Conservation (phyloP, 1,139 yeast species). For the Taphrina wiesneri region DNA sequence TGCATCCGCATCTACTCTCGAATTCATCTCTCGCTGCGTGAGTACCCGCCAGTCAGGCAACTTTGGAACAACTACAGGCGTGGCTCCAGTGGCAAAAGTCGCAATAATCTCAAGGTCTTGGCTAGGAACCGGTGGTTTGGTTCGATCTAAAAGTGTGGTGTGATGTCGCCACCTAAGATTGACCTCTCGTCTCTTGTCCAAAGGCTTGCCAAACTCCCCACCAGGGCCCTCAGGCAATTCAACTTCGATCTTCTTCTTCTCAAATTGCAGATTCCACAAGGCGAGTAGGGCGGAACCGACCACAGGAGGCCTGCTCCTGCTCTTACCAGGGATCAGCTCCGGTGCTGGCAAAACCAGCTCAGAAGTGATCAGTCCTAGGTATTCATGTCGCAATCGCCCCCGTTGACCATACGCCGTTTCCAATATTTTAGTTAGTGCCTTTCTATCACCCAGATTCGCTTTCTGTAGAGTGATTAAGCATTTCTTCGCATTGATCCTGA, state of each 20-base stretch:
- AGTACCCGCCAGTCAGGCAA: not conserved
- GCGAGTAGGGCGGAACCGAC: not conserved
- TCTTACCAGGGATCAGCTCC: slow-evolving; percentile 20
- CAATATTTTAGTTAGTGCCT: not conserved
- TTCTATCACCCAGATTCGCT: slow-evolving; percentile 15
- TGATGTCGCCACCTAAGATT: slow-evolving; percentile 24
- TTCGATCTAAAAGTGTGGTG: slow-evolving; percentile 1
- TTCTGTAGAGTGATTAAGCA: slow-evolving; percentile 11
- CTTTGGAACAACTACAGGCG: not conserved
- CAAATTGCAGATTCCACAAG: slow-evolving; percentile 21
- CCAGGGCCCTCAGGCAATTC: slow-evolving; percentile 20
- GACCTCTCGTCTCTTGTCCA: slow-evolving; percentile 11
- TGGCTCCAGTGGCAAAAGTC: not conserved
- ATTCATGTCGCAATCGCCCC: slow-evolving; percentile 12
- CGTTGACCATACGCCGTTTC: slow-evolving; percentile 28
- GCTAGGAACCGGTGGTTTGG: slow-evolving; percentile 10
- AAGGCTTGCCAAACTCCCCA: slow-evolving; percentile 11
- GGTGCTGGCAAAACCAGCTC: not conserved
- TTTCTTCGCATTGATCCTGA: slow-evolving; percentile 5
- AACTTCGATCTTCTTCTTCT: not conserved
- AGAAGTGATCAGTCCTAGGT: not conserved
- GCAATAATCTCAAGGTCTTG: not conserved
- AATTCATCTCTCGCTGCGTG: not conserved
- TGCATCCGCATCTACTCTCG: not conserved
- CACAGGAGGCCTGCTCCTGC: slow-evolving; percentile 8